A percentile compares a stretch with the other conserved stretches of the same genome.
phyloP scores from a whole-genome alignment of 2,329 filamentous ascomycete genomes.

The Tolypocladium album region DNA sequence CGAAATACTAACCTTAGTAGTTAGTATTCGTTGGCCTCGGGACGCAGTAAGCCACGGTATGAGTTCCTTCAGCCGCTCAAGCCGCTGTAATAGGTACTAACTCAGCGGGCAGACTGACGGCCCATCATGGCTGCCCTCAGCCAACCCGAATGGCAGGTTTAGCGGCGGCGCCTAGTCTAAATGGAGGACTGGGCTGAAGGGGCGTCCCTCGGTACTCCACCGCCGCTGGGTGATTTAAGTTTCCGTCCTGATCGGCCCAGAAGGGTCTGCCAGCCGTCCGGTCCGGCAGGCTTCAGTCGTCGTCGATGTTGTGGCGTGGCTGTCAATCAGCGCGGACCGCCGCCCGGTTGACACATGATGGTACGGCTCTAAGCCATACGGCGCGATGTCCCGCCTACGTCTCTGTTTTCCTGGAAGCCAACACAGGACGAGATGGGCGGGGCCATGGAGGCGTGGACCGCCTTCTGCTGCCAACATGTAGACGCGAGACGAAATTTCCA shows the following conservation, averaged over 20 bases:
- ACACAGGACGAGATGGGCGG: no score
- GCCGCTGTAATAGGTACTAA: no score
- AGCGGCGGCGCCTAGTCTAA: background rate
- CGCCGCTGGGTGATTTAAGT: background rate
- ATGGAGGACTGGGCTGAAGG: background rate
- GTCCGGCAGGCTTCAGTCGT: background rate
- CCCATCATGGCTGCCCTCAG: background rate
- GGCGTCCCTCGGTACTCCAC: background rate
- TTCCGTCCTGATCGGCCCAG: background rate
- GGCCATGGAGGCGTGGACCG: background rate
- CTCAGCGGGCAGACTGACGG: no score
- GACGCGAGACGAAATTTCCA: background rate
- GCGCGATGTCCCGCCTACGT: background rate
- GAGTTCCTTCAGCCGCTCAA: no score
- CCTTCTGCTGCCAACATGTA: background rate
- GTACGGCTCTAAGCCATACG: background rate
- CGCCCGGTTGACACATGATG: background rate
- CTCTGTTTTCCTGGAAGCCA: background rate
- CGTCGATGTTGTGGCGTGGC: background rate
- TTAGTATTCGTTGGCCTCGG: no score
- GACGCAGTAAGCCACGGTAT: no score
- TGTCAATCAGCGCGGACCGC: no score
- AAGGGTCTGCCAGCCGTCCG: background rate
- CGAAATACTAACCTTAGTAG: no score
- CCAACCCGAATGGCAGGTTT: background rate